These are phyloP conservation scores for Annulohypoxylon bovei DNA, from an alignment of 495 filamentous ascomycete genomes.

Conservation along the genomic window DNA sequence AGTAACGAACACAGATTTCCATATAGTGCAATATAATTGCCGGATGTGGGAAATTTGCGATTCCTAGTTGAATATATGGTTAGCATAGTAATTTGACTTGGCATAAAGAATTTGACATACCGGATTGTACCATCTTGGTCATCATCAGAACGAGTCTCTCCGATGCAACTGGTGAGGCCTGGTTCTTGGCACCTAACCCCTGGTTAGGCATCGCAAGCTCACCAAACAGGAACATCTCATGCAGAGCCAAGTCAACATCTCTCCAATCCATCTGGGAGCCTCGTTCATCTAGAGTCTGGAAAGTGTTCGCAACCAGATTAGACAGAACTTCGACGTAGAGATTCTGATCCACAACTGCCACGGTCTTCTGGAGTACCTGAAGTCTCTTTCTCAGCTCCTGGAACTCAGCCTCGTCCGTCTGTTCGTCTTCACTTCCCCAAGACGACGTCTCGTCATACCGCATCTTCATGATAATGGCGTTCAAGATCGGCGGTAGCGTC, in stretches of 20 bases:
- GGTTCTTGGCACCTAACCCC: conserved; percentile 82
- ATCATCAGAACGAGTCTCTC: conserved; percentile 89
- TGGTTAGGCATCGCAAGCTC: conserved; percentile 87
- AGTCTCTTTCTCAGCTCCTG: conserved; percentile 90
- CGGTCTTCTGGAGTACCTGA: conserved; percentile 87
- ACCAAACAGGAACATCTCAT: conserved; percentile 97
- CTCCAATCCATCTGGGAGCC: conserved; percentile 87
- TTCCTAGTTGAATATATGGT: conserved; percentile 61
- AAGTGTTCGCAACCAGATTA: conserved; percentile 82
- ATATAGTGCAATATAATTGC: conserved; percentile 95
- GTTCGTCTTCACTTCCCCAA: conserved; percentile 94
- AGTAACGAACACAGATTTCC: conserved; percentile 96
- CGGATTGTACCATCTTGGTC: conserved; percentile 90
- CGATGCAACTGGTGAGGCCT: conserved; percentile 76
- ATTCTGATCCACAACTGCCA: conserved; percentile 83
- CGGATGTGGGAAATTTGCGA: conserved; percentile 86
- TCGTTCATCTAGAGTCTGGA: conserved; percentile 75
- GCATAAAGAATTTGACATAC: conserved; percentile 59
- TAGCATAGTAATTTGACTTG: neutral
- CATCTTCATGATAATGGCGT: conserved; percentile 94
- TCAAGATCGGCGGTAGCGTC: conserved; percentile 86
- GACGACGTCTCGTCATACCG: conserved; percentile 92
- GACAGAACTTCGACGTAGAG: conserved; percentile 88
- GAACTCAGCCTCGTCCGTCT: conserved; percentile 98
- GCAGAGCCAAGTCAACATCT: conserved; percentile 92